Conservation (phyloP, 345 rosid species). For the Rubroshorea leprosula region DNA sequence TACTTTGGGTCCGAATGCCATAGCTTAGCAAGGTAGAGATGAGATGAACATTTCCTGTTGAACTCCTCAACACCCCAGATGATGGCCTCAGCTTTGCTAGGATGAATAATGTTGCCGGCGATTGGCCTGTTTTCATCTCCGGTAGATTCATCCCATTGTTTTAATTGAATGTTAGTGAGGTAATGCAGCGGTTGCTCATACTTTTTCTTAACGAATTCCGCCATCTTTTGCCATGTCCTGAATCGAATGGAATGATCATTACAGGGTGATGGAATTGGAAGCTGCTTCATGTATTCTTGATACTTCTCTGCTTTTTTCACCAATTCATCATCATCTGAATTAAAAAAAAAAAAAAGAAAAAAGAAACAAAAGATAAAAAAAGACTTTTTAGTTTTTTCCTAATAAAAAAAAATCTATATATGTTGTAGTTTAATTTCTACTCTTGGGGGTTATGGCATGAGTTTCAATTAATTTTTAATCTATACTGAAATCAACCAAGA, state of each 20-base stretch:
- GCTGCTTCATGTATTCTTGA: constrained; percentile 20
- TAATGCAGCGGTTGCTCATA: constrained; percentile 25
- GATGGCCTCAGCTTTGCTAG: constrained; percentile 15
- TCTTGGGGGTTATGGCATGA: no score
- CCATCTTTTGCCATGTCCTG: constrained; percentile 19
- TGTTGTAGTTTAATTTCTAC: no score
- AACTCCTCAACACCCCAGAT: constrained; percentile 22
- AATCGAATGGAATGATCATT: neutral
- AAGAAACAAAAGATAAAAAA: no score
- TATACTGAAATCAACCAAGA: neutral
- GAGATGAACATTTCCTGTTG: constrained; percentile 16
- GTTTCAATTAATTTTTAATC: no score
- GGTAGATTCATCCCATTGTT: constrained; percentile 23
- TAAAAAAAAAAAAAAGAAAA: neutral
- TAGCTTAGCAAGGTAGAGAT: constrained; percentile 10
- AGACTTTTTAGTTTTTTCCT: no score
- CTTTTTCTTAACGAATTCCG: constrained; percentile 13
- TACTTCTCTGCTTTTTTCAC: constrained; percentile 10
- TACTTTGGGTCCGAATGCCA: constrained; percentile 16
- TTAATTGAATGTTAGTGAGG: constrained; percentile 10
- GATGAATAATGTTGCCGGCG: constrained; percentile 11
- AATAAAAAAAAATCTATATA: no score
- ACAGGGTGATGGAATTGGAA: neutral
- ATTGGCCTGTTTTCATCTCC: constrained; percentile 8
- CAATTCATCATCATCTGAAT: neutral